phyloP scores from a whole-genome alignment of 768 basidiomycete species.

The Phylloporus sp. region DNA sequence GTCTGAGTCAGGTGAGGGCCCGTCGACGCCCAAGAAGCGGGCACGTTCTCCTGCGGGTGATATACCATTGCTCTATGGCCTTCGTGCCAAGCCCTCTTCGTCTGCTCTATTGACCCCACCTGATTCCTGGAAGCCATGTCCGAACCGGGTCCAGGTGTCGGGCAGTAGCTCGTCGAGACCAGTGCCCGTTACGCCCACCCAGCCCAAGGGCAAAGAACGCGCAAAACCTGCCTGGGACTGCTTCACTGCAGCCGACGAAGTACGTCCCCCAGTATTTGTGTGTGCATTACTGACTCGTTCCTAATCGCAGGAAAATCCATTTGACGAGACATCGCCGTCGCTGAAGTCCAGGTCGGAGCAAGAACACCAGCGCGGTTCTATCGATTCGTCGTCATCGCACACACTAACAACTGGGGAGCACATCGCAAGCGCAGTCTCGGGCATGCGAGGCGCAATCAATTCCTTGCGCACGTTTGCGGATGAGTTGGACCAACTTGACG shows the following conservation, averaged over 20 bases:
- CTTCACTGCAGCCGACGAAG: slow-evolving; percentile 1
- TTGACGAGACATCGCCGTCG: neutral
- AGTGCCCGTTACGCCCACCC: slow-evolving; percentile 20
- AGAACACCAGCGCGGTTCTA: neutral
- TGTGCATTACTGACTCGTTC: neutral
- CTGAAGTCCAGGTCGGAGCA: neutral
- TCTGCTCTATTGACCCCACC: slow-evolving; percentile 22
- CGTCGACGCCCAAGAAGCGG: slow-evolving; percentile 16
- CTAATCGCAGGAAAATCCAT: slow-evolving; percentile 17
- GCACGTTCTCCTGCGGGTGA: neutral
- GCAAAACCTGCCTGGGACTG: neutral
- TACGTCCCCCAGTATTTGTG: neutral
- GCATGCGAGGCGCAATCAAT: neutral
- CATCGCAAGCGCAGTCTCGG: slow-evolving; percentile 13
- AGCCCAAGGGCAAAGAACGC: slow-evolving; percentile 25
- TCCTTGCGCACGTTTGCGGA: slow-evolving; percentile 4
- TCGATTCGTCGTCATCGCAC: neutral
- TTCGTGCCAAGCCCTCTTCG: neutral
- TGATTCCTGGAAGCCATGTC: neutral
- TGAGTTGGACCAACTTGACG: slow-evolving; percentile 8
- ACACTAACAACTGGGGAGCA: slow-evolving; percentile 20
- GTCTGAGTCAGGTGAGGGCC: neutral
- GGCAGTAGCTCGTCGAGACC: neutral
- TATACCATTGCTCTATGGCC: neutral
- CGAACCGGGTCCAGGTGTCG: neutral